Evolutionary conservation across 1,284 basidiomycete genomes (phyloP), one percentile per base, ranked within the genome.

Genomic region (Melampsora americana): DNA sequence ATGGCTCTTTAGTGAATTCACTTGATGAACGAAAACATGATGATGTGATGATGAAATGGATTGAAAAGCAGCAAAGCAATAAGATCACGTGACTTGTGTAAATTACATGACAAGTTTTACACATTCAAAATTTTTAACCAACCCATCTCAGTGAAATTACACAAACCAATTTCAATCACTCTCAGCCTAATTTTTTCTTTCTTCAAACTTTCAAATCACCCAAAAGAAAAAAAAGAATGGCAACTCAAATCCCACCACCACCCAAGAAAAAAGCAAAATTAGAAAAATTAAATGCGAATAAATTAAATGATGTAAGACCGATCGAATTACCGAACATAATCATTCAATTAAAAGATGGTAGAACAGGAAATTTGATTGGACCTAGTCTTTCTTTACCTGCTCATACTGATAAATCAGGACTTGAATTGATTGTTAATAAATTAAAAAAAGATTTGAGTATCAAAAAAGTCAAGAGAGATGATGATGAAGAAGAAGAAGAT

Each of bases 291-390:
- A 50, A 66, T n/a, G 46, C 53, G 14, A 68, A 61, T 23, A 67
- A 39, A 59, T 35, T 68, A 62, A 72, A 75, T 59, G 48, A 69
- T 48, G 32, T 64, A 14, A 48, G 16, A n/a, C 32, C 84, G n/a
- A 84, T 85, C 75, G 86, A 88, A 6, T 86, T 87, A 1, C 87
- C 87, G 0, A 90, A 89, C 78, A 84, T 96, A 77, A 87, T 95
- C 20, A 92, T 95, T 26, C 92, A 95, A 82, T 95, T 96, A 82
- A 89, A 93, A 53, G 90, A 90, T 20, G 91, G 93, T 78, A 90
- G 93, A 77, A 90, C 92, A 83, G 92, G 90, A 0, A 84, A 86
- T 77, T 85, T 88, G 16, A 86, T 96, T 28, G 93, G 93, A 32
- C 92, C 93, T 66, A 89, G 92, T 0, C 89, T 96, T 80, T 93